Evolutionary conservation across 352 stramenopile species (phyloP).

Genomic region (Pythium rhizo-oryzae): DNA sequence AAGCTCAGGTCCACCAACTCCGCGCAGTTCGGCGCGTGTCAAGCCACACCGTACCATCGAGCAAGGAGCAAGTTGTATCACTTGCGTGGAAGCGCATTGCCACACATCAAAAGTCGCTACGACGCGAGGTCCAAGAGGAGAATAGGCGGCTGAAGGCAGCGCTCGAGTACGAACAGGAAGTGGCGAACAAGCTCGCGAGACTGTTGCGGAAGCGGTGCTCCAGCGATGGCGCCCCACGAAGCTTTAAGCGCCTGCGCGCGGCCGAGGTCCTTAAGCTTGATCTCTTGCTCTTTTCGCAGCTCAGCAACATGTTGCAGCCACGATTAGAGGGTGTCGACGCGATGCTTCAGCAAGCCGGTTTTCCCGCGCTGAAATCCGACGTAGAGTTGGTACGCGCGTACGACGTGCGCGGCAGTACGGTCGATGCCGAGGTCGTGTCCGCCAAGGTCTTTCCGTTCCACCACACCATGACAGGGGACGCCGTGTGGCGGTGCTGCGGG

Average conservation of each 20-base stretch:
- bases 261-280: too few species aligned
- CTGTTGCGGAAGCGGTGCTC: not conserved
- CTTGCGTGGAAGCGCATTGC: slow-evolving; percentile 1
- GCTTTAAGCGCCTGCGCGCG: not conserved
- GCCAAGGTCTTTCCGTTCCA: slow-evolving; percentile 4
- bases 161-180: not conserved
- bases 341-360: not conserved
- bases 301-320: not conserved
- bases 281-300: not conserved
- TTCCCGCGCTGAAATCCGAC: not conserved
- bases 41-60: too few species aligned
- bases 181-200: not conserved
- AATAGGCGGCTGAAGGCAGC: not conserved
- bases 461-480: not conserved
- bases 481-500: not conserved
- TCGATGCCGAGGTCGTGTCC: not conserved
- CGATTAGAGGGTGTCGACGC: not conserved
- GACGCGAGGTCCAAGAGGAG: not conserved
- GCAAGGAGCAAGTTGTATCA: not conserved
- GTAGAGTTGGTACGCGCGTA: not conserved
- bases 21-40: not conserved
- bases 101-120: not conserved
- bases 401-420: not conserved
- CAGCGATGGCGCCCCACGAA: not conserved
- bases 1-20: not conserved